A percentile compares a stretch with the other conserved stretches of the same genome.
Evolutionary conservation across 495 filamentous ascomycete species (phyloP).

Genomic region (Chaetomium fimeti): DNA sequence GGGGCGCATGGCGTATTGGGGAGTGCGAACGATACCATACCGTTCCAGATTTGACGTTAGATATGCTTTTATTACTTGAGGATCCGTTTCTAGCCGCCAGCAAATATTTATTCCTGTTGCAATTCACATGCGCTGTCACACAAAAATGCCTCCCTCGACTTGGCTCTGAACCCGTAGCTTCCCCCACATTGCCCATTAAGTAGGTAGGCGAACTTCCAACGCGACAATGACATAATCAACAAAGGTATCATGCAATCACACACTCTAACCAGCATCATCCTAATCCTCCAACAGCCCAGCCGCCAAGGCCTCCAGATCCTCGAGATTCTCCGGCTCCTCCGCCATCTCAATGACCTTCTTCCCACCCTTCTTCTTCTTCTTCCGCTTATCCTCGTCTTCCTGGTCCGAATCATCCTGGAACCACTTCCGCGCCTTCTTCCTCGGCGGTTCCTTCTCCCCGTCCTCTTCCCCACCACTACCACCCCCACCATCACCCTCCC

Average conservation of each 20-base stretch:
- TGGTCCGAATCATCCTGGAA: conserved; percentile 49
- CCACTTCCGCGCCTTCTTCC: conserved; percentile 52
- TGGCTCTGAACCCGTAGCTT: no score
- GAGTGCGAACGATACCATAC: conserved; percentile 14
- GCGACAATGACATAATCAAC: neutral
- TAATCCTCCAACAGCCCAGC: conserved; percentile 69
- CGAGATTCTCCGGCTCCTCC: conserved; percentile 75
- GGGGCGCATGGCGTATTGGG: conserved; percentile 2
- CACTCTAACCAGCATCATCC: neutral
- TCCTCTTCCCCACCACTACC: conserved; percentile 32
- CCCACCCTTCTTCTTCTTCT: conserved; percentile 43
- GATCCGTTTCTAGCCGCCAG: neutral
- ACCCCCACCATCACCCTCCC: conserved; percentile 35
- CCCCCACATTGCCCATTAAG: no score
- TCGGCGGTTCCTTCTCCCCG: conserved; percentile 39
- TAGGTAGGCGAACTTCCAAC: no score
- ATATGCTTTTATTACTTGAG: neutral
- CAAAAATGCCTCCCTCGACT: neutral
- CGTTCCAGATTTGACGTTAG: conserved; percentile 5
- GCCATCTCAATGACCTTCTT: conserved; percentile 55
- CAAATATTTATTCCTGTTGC: neutral
- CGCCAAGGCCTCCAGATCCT: conserved; percentile 87
- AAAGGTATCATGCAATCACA: neutral
- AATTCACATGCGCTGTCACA: neutral
- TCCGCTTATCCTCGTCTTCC: conserved; percentile 41